Percentiles rank a stretch among this genome's conserved stretches.
phyloP scores from a whole-genome alignment of 2,329 filamentous ascomycete species.

The Colletotrichum truncatum region DNA sequence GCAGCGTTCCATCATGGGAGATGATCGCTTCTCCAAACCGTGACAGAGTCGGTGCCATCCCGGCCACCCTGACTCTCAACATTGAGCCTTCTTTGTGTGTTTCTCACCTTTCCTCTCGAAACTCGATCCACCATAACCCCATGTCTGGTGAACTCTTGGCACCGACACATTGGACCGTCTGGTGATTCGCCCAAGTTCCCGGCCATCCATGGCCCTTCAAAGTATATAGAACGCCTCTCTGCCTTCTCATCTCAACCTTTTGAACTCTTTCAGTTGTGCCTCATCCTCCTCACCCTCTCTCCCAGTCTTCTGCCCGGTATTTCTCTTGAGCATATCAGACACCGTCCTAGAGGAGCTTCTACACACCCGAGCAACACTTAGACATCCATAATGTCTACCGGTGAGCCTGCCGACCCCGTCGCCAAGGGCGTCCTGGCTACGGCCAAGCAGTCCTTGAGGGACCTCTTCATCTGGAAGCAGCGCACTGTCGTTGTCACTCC shows the following conservation, averaged over 20 bases:
- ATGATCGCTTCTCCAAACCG: slow-evolving; percentile 18
- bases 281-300: background rate
- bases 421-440: slow-evolving; percentile 72
- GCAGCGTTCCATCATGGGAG: slow-evolving; percentile 22
- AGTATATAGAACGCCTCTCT: slow-evolving; percentile 17
- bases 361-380: background rate
- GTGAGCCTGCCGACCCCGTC: slow-evolving; percentile 69
- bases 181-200: slow-evolving; percentile 9
- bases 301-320: background rate
- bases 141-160: slow-evolving; percentile 27
- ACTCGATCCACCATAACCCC: slow-evolving; percentile 16
- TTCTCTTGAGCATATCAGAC: background rate
- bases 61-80: slow-evolving; percentile 1
- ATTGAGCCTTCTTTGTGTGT: background rate
- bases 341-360: background rate
- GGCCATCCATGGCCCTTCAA: background rate
- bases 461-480: slow-evolving; percentile 80
- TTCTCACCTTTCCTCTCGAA: slow-evolving; percentile 7
- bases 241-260: background rate
- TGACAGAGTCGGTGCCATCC: slow-evolving; percentile 6
- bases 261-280: slow-evolving; percentile 10
- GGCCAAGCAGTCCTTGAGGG: slow-evolving; percentile 69
- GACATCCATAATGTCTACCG: slow-evolving; percentile 38
- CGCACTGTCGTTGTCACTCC: slow-evolving; percentile 73
- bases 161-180: slow-evolving; percentile 14